phyloP scores from a whole-genome alignment of 2,329 filamentous ascomycete genomes.

The Alternaria viburni region DNA sequence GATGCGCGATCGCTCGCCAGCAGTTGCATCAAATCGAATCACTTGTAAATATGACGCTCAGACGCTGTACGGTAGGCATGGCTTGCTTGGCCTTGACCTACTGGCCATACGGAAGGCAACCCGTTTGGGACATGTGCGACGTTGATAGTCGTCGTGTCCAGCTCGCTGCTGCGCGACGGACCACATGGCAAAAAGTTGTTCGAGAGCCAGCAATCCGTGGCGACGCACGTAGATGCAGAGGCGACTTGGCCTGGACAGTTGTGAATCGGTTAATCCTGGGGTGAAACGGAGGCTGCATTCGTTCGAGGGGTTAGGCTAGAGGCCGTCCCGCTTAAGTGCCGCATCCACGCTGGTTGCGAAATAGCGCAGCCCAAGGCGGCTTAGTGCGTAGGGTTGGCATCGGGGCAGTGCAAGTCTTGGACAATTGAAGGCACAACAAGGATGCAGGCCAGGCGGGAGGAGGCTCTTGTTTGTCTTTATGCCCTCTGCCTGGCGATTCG shows the following conservation, averaged over 20 bases:
- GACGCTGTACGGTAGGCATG: conserved; percentile 14
- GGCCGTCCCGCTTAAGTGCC: background rate
- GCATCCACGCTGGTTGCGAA: background rate
- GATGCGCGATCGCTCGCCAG: background rate
- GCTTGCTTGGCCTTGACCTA: conserved; percentile 24
- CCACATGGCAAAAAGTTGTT: conserved; percentile 9
- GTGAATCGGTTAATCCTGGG: background rate
- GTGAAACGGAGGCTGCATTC: conserved; percentile 5
- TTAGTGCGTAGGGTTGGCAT: background rate
- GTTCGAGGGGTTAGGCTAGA: background rate
- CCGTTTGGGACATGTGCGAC: conserved; percentile 9
- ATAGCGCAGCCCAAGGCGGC: background rate
- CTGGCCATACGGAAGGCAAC: conserved; percentile 14
- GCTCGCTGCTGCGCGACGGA: background rate
- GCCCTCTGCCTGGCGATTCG: background rate
- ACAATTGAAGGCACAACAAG: conserved; percentile 2
- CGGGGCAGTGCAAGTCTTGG: conserved; percentile 9
- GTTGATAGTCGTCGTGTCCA: background rate
- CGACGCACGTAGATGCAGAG: background rate
- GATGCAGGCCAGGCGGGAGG: background rate
- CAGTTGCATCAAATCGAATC: background rate
- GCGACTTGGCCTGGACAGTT: conserved; percentile 2
- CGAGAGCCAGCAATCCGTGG: background rate
- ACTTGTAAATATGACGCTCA: conserved; percentile 19
- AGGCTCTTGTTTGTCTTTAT: background rate